Evolutionary conservation across 495 filamentous ascomycete genomes (phyloP).

Genomic region (Tuber aestivum): DNA sequence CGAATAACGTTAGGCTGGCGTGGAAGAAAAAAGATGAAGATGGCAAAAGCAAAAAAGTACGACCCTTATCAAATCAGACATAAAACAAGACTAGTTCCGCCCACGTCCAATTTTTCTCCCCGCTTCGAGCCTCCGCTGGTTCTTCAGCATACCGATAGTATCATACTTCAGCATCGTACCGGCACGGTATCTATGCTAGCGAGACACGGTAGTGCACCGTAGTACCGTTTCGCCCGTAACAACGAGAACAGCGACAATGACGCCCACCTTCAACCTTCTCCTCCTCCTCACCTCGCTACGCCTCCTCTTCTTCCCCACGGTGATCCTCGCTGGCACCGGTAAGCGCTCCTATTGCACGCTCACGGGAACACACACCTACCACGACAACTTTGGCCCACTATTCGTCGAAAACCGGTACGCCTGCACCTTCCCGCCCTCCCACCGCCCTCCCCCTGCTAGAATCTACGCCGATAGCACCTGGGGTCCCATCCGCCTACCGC

Average conservation of each 20-base stretch:
- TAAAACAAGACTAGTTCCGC: neutral
- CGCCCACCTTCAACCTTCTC: neutral
- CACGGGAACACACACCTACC: conserved; percentile 27
- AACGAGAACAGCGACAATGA: neutral
- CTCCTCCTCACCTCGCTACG: neutral
- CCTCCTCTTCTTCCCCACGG: neutral
- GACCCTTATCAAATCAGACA: neutral
- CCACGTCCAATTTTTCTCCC: neutral
- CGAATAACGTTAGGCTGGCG: neutral
- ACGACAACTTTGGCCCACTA: conserved; percentile 28
- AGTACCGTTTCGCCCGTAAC: neutral
- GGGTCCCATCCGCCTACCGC: conserved; percentile 25
- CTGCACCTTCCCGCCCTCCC: conserved; percentile 46
- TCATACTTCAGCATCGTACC: too few relatives aligned
- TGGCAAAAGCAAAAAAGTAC: neutral
- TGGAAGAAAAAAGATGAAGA: too few relatives aligned
- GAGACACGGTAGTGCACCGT: neutral
- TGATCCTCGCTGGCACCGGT: neutral
- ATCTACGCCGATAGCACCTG: neutral
- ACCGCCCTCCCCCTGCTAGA: neutral
- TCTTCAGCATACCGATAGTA: neutral
- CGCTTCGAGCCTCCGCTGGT: neutral
- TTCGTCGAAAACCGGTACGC: conserved; percentile 36
- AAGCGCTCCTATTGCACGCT: conserved; percentile 19
- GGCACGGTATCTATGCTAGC: neutral